Evolutionary conservation across 179 eudicot species (phyloP).

Genomic region (Dionaea muscipula): DNA sequence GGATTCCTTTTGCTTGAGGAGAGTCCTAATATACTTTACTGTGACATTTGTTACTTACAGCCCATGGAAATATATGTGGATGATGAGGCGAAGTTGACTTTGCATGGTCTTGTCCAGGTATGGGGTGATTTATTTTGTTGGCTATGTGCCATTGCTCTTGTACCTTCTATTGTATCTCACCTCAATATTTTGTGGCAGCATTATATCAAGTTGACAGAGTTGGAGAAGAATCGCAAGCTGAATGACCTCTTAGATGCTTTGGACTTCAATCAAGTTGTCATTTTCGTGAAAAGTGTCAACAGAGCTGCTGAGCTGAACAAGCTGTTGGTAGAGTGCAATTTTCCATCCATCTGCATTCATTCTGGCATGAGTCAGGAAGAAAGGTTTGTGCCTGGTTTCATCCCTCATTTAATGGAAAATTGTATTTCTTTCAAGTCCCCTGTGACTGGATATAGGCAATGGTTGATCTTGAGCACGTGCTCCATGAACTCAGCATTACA

Average conservation of each 20-base stretch:
- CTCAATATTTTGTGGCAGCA: slow-evolving; percentile 38
- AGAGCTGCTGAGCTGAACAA: slow-evolving; percentile 93
- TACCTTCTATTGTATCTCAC: neutral
- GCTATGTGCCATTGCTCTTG: no score
- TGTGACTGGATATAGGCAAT: no score
- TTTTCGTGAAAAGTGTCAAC: slow-evolving; percentile 86
- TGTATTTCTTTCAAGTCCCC: no score
- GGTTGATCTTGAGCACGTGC: no score
- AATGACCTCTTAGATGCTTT: slow-evolving; percentile 92
- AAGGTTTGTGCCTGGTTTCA: slow-evolving; percentile 45
- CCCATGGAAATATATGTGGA: slow-evolving; percentile 99
- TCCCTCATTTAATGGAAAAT: no score
- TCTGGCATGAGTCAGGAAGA: slow-evolving; percentile 99
- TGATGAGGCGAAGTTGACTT: slow-evolving; percentile 94
- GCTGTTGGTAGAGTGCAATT: slow-evolving; percentile 81
- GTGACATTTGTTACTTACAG: slow-evolving; percentile 63
- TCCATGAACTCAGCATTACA: no score
- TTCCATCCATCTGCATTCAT: slow-evolving; percentile 91
- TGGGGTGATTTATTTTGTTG: neutral
- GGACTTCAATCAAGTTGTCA: slow-evolving; percentile 95
- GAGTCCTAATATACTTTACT: slow-evolving; percentile 62
- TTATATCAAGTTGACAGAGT: slow-evolving; percentile 78
- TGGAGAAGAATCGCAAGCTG: slow-evolving; percentile 90
- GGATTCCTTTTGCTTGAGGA: slow-evolving; percentile 56
- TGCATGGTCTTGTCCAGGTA: slow-evolving; percentile 98